Base-by-base conservation (phyloP, 1,284 basidiomycete species). In the Pterulicium gracile region DNA sequence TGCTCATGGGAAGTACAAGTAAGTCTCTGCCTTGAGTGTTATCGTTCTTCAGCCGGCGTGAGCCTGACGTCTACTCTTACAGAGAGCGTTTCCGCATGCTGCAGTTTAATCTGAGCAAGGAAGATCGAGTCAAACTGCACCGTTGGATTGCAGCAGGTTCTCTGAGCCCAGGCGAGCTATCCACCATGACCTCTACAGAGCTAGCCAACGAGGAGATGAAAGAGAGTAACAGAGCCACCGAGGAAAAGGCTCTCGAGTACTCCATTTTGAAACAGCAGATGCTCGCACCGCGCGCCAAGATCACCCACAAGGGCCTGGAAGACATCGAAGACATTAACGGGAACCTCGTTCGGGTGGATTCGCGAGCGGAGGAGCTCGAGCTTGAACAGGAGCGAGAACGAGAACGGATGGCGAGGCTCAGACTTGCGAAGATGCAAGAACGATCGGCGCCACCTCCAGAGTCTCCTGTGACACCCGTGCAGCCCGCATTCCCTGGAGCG, bases 251-350 rank as follows among this genome's bases (percentile, higher is more conserved):
- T 3, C 65, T 92, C 53, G 81, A 80, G 56, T 81, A 90, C 59
- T 88, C 87, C 5, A 91, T 92, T 54, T 67, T 91, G 4, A 10
- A 34, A 50, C 73, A 81, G 58, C 85, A 79, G 58, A 69, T 75
- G 10, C 68, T 69, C 3, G 72, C 76, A 20, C 88, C 88, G 49
- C 81, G 83, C 55, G 81, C 87, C 27, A 91, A 91, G 63, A 83
- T 89, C 51, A 92, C 88, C 17, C 89, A 91, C 67, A 92, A 92
- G 63, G 89, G 89, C 49, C 65, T 90, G 51, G 81, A 91, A 66
- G 80, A 88, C 55, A 88, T 92, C 55, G 89, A 91, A 60, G 79
- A 81, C 60, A 64, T 80, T 45, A 75, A 76, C 51, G 81, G 76
- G n/a, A 69, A 72, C 39, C 52, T 60, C 24, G 64, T 66, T 44